Evolutionary conservation across 129 eudicot species (phyloP).

Genomic region (Calendula officinalis): DNA sequence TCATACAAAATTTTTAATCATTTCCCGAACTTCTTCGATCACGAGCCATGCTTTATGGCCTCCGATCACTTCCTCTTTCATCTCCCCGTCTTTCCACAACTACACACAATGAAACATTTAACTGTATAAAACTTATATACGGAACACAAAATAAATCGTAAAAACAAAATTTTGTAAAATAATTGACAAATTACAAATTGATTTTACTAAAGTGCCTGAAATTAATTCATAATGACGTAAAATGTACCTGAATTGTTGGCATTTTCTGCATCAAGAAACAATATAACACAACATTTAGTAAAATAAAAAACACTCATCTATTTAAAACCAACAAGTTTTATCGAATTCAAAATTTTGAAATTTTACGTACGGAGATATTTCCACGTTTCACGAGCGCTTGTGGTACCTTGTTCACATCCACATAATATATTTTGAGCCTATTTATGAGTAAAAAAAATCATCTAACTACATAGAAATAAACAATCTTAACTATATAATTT

Average conservation of each 20-base stretch:
- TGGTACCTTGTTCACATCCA: constrained; percentile 96
- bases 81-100: constrained; percentile 97
- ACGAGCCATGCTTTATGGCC: constrained; percentile 99
- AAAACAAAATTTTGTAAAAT: background rate
- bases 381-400: constrained; percentile 91
- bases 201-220: background rate
- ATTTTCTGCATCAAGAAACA: constrained; percentile 62
- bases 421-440: constrained; percentile 70
- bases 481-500: background rate
- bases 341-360: background rate
- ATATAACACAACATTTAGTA: background rate
- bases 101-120: constrained; percentile 32
- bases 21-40: constrained; percentile 87
- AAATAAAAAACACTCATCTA: background rate
- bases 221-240: background rate
- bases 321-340: background rate
- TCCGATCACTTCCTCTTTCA: constrained; percentile 96
- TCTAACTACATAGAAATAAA: background rate
- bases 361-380: constrained; percentile 66
- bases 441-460: constrained; percentile 1
- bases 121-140: background rate
- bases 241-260: constrained; percentile 97
- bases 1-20: constrained; percentile 62
- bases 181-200: background rate
- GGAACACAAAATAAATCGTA: background rate